Base-by-base conservation (phyloP, 2,329 filamentous ascomycete species). In the Paracorniculantispora psalliotae region DNA sequence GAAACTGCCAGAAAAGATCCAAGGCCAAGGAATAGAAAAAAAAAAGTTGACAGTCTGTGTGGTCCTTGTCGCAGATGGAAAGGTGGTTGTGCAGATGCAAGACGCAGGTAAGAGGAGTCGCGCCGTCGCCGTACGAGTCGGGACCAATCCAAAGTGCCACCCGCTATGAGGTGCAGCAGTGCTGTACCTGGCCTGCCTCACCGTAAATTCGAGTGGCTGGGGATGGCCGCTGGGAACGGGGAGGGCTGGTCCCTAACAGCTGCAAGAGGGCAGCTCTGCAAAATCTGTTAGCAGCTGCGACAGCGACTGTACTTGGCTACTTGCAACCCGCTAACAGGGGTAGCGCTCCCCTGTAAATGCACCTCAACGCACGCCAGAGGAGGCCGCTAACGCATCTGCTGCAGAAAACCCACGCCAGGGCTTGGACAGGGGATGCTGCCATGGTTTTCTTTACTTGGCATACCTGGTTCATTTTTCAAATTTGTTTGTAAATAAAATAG, bases 181-280 rank as follows among this genome's bases (percentile, higher is more conserved):
- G 54, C 46, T 43, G 53, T 54, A 26, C 41, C 52, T 56, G 41
- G 30, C 19, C 19, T 35, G 61, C 47, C 57, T 65, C 64, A 67
- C 67, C 65, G 67, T 67, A 67, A 69, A 69, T 69, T 69, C 67
- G 62, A 66, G 66, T 68, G 67, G 67, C 67, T 69, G 67, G 67
- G 62, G 30, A 17, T 28, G 9, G 19, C 15, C 10, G n/a, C 46
- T 66, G 66, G 61, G 52, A 33, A 4, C 17, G 15, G 28, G 19
- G 26, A 33, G 47, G 44, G n/a, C n/a, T 1, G 23, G 4, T 9
- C 13, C 13, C 44, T 30, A 30, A 26, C 44, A 48, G 25, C 9
- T 44, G 41, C 30, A 12, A 12, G 41, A 10, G 9, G 41, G 12
- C 13, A 8, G n/a, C 41, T 23, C 41, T 17, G 23, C n/a, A n/a